Conservation (phyloP, 2,329 filamentous ascomycete species). For the Colletotrichum karsti region DNA sequence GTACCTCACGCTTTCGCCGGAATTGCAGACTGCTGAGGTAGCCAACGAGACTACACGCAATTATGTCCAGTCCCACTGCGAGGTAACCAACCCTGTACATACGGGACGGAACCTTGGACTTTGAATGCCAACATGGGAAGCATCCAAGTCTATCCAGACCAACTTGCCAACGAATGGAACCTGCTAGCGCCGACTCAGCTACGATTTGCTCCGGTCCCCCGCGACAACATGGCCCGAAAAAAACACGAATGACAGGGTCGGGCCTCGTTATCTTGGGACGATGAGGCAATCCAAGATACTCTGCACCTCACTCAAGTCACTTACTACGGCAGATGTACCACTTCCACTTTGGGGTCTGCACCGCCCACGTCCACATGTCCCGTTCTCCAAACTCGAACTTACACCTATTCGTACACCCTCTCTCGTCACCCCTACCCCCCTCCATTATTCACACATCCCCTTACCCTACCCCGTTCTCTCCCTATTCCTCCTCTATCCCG, state of each 20-base stretch:
- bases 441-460: background rate
- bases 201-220: slow-evolving; percentile 4
- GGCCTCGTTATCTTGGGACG: slow-evolving; percentile 22
- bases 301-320: background rate
- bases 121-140: too few relatives aligned
- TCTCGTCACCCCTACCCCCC: background rate
- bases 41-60: background rate
- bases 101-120: background rate
- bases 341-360: background rate
- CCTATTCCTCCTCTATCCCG: slow-evolving; percentile 20
- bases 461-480: slow-evolving; percentile 8
- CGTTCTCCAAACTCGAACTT: background rate
- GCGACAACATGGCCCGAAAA: slow-evolving; percentile 11
- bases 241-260: slow-evolving; percentile 3
- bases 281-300: slow-evolving; percentile 21
- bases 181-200: background rate
- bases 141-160: too few relatives aligned
- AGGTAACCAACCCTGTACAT: background rate
- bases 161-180: too few relatives aligned
- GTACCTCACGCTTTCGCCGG: too few relatives aligned
- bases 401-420: background rate
- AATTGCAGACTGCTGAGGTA: background rate
- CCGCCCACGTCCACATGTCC: background rate
- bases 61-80: background rate
- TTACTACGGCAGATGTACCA: too few relatives aligned